Evolutionary conservation across 2,329 filamentous ascomycete genomes (phyloP), one percentile per base, ranked within the genome.

Genomic region (Pseudogymnoascus sp.): DNA sequence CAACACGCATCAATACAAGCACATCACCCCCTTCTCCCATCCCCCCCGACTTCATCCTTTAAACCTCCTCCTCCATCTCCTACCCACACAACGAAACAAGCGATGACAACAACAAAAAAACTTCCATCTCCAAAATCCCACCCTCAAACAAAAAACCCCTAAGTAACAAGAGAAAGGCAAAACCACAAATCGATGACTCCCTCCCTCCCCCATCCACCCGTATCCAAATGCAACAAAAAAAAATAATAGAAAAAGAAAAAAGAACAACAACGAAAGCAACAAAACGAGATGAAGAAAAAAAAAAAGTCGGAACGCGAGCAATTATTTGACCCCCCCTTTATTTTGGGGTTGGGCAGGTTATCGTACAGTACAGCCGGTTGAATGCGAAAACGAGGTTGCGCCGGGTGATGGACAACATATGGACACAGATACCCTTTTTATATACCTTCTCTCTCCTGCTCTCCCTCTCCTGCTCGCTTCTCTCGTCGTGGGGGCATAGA

Each of bases 1-100:
- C 45, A 52, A 52, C 26, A 52, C 41, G 45, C 45, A 52, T 52
- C 26, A 18, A 52, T 52, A 52, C 45, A 52, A 52, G 45, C 45
- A 52, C 23, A 19, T 4, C 41, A 8, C 26, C 8, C 9, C 23
- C n/a, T 9, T 7, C 8, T 23, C 4, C 39, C 8, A 7, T 26
- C 19, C 21, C 7, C n/a, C 39, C 9, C 37, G n/a, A n/a, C n/a
- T 5, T 5, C 38, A 38, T 21, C 18, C 18, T 21, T 39, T 18
- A 18, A 38, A 38, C 15, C 35, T 4, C 33, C 6, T 37, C 38
- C 19, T 1, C 8, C 19, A 6, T 18, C 21, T 15, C 23, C 23
- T 48, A 23, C 41, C 41, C 12, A n/a, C 23, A 52, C 21, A 28
- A 28, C 41, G 23, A 28, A 30, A 30, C 41, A 52, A 30, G 10